Evolutionary conservation across 2,329 filamentous ascomycete genomes (phyloP).

Genomic region (Aspergillus glaucus): DNA sequence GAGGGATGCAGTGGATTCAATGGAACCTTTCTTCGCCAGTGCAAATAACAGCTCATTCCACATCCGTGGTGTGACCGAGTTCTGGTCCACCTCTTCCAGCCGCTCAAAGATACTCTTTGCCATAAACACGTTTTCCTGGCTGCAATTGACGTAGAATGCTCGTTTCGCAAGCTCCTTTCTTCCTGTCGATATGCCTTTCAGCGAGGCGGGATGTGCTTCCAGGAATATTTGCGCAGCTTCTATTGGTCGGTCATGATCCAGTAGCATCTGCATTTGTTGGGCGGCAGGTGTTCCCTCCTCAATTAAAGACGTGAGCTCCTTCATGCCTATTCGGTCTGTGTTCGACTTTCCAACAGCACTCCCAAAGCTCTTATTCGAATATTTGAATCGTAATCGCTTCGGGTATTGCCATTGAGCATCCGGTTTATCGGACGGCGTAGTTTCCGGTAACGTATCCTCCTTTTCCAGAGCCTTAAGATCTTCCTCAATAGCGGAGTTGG

Average conservation of each 20-base stretch:
- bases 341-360: too few relatives aligned
- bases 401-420: not conserved
- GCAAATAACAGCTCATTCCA: conserved; percentile 33
- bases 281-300: conserved; percentile 6
- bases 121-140: conserved; percentile 31
- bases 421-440: not conserved
- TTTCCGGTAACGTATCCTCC: conserved; percentile 3
- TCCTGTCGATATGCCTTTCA: conserved; percentile 18
- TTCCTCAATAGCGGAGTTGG: not conserved
- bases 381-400: too few relatives aligned
- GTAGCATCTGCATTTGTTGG: conserved; percentile 18
- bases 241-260: conserved; percentile 24
- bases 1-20: conserved; percentile 32
- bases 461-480: not conserved
- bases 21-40: conserved; percentile 28
- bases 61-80: conserved; percentile 22
- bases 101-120: conserved; percentile 32
- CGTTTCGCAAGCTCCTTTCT: conserved; percentile 24
- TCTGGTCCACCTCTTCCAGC: conserved; percentile 24
- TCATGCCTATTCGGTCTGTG: not conserved
- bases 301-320: not conserved
- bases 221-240: conserved; percentile 34
- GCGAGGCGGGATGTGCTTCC: conserved; percentile 15
- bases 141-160: conserved; percentile 32
- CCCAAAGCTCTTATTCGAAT: too few relatives aligned